Base-by-base conservation (phyloP, 2,329 filamentous ascomycete species). In the Cladosporium sp. region DNA sequence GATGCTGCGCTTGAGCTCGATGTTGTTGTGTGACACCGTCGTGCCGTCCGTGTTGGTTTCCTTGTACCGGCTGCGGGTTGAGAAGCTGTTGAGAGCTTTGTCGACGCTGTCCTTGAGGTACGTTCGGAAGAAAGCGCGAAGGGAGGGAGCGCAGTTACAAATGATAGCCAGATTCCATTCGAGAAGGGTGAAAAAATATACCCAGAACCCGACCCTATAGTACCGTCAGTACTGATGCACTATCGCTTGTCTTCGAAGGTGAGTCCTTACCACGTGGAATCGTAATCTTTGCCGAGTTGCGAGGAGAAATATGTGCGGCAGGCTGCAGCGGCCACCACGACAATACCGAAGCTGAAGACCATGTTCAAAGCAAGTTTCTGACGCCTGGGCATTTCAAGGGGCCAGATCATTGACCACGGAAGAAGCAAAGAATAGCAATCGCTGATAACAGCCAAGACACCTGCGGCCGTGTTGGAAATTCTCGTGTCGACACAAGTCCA, bases 321-420 rank as follows among this genome's bases (percentile, higher is more conserved):
- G 19, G 61, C 57, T 24, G 62, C 66, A 13, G 64, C 62, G 7
- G 53, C 65, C 1, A 67, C 57, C 6, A 68, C 67, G 12, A 63
- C 34, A 3, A 63, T 43, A 18, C 59, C 59, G 9, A 64, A 51
- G 8, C 52, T 56, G 50, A 64, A 65, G 39, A 59, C 37, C 34
- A 50, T 42, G 40, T 55, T 54, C 13, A 58, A 34, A 1, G 50
- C 53, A 19, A 54, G 17, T 36, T 73, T 75, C 55, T 75, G 71
- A 15, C 68, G 66, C 27, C 51, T 58, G 4, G 70, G 64, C 40
- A 74, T 68, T 30, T 73, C 67, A 11, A 75, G 62, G 17, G 71
- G 70, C 63, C 68, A 67, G 12, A 76, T 65, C 15, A 75, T 64
- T 8, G 72, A 62, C 7, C 71, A 56, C 5, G 58, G 58, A 18